phyloP scores from a whole-genome alignment of 345 rosid species.

The Turnera subulata region DNA sequence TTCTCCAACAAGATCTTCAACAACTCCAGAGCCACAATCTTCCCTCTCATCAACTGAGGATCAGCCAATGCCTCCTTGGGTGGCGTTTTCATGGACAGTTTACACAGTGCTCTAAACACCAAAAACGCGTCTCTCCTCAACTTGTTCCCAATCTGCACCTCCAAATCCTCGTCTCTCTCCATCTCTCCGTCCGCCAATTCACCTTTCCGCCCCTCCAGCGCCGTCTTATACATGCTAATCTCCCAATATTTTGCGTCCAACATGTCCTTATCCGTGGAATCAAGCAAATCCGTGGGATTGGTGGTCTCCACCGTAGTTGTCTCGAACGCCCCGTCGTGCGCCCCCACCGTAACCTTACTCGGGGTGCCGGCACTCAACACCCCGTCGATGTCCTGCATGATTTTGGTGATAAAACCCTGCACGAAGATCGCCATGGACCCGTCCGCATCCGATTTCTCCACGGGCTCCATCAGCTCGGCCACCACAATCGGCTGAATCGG shows the following conservation, averaged over 20 bases:
- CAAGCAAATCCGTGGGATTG: constrained; percentile 62
- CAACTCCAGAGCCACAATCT: constrained; percentile 94
- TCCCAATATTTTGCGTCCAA: constrained; percentile 99
- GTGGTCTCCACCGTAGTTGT: constrained; percentile 58
- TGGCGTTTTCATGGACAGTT: constrained; percentile 97
- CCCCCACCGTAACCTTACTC: constrained; percentile 43
- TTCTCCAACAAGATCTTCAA: constrained; percentile 96
- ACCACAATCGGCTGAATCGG: constrained; percentile 98
- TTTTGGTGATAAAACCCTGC: constrained; percentile 73
- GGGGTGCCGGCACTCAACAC: constrained; percentile 54
- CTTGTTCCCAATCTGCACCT: constrained; percentile 98
- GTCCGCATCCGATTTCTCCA: constrained; percentile 76
- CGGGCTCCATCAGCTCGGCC: constrained; percentile 94
- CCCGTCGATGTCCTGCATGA: constrained; percentile 77
- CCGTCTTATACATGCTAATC: constrained; percentile 98
- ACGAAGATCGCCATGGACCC: constrained; percentile 79
- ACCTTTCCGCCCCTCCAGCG: constrained; percentile 97
- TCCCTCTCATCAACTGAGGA: constrained; percentile 94
- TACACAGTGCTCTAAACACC: constrained; percentile 99
- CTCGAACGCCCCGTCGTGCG: constrained; percentile 72
- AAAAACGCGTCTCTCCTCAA: constrained; percentile 96
- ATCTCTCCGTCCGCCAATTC: constrained; percentile 86
- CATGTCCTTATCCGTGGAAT: constrained; percentile 90
- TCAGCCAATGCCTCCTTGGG: constrained; percentile 88
- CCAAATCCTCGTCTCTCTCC: constrained; percentile 90